Evolutionary conservation across 495 filamentous ascomycete species (phyloP).

Genomic region (Hypoxylon crocopeplum): DNA sequence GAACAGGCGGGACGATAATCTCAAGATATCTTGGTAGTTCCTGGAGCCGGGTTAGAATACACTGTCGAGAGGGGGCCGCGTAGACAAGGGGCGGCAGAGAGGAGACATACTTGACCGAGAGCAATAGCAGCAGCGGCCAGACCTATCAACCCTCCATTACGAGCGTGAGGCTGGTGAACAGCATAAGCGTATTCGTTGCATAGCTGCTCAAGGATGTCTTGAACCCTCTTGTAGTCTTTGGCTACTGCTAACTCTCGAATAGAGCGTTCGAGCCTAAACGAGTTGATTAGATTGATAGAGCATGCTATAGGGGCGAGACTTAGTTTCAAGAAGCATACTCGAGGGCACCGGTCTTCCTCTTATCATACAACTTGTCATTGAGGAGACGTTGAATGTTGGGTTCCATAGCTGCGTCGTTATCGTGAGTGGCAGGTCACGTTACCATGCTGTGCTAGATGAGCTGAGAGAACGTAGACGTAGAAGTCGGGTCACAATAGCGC

Average conservation of each 20-base stretch:
- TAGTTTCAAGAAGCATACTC: conserved; percentile 72
- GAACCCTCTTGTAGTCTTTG: conserved; percentile 78
- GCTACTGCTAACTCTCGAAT: conserved; percentile 83
- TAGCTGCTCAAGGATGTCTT: conserved; percentile 90
- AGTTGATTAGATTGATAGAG: conserved; percentile 25
- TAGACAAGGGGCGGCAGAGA: not conserved
- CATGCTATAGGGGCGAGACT: not conserved
- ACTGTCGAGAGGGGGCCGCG: not conserved
- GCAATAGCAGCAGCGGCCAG: conserved; percentile 97
- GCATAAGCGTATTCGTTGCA: conserved; percentile 98
- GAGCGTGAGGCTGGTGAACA: conserved; percentile 94
- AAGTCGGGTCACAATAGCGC: too few species aligned
- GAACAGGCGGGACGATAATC: conserved; percentile 92
- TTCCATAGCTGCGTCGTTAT: conserved; percentile 70
- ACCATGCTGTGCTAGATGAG: conserved; percentile 14
- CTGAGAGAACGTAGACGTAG: too few species aligned
- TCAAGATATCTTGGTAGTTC: conserved; percentile 90
- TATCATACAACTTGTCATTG: conserved; percentile 98
- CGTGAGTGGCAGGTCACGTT: conserved; percentile 12
- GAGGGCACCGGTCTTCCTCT: conserved; percentile 92
- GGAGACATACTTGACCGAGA: conserved; percentile 76
- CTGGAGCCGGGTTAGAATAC: conserved; percentile 46
- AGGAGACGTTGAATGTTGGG: conserved; percentile 84
- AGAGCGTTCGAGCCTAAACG: conserved; percentile 78
- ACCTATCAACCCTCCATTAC: conserved; percentile 96